These are phyloP conservation scores for Collybia sp. DNA, from an alignment of 768 basidiomycete species.

Conservation along the genomic window DNA sequence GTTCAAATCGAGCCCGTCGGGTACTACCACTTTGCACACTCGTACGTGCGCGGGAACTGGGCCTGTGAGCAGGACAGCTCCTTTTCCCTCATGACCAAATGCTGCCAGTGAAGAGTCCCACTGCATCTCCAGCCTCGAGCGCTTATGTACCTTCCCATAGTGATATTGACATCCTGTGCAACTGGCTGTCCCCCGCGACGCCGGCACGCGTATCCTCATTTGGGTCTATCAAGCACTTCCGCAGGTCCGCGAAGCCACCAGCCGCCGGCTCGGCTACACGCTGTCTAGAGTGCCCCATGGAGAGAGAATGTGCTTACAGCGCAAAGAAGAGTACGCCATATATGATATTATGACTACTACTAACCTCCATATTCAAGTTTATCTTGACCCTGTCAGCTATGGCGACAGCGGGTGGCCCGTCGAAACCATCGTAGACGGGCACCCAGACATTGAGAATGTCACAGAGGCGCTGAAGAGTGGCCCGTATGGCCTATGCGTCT, in stretches of 20 bases:
- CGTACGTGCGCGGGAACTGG: constrained; percentile 86
- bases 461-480: constrained; percentile 63
- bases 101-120: constrained; percentile 73
- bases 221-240: constrained; percentile 82
- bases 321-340: constrained; percentile 69
- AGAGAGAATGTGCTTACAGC: constrained; percentile 77
- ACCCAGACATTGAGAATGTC: constrained; percentile 86
- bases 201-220: constrained; percentile 79
- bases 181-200: constrained; percentile 64
- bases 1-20: constrained; percentile 87
- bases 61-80: constrained; percentile 59
- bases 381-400: constrained; percentile 65
- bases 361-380: constrained; percentile 47
- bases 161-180: constrained; percentile 80
- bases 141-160: constrained; percentile 29
- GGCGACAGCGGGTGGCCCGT: constrained; percentile 64
- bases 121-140: no score
- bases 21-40: constrained; percentile 87
- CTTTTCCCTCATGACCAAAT: constrained; percentile 86
- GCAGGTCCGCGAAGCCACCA: constrained; percentile 62
- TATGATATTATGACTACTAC: not conserved
- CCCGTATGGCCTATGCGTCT: constrained; percentile 81
- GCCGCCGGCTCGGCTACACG: constrained; percentile 62
- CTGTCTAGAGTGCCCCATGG: constrained; percentile 75
- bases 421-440: constrained; percentile 64